phyloP scores from a whole-genome alignment of 805 yeast genomes.

The Schizosaccharomyces osmophilus region DNA sequence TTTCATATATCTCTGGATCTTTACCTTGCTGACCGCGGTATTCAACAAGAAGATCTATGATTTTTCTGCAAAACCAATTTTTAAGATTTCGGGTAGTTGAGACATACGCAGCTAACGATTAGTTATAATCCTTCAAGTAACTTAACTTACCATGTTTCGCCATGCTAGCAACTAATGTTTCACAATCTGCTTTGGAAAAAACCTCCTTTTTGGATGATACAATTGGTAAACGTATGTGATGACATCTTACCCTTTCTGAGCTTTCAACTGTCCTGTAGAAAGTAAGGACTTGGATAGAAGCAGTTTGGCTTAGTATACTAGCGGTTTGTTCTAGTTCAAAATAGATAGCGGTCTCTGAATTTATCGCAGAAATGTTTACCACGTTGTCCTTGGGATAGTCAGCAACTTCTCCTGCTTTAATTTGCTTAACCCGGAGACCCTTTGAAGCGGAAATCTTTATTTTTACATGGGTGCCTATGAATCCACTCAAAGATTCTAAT shows the following conservation, averaged over 20 bases:
- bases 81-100: too few species aligned
- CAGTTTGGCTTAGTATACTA: background rate
- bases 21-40: too few species aligned
- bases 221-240: background rate
- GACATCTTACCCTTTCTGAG: background rate
- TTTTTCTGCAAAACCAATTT: too few species aligned
- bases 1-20: background rate
- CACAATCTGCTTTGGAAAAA: background rate
- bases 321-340: background rate
- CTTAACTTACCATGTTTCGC: background rate
- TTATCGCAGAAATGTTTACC: background rate
- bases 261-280: background rate
- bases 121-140: background rate
- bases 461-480: background rate
- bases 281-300: background rate
- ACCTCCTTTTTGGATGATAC: background rate
- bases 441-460: background rate
- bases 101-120: too few species aligned
- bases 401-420: background rate
- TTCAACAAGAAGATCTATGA: too few species aligned
- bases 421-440: background rate
- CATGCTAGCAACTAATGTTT: background rate
- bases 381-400: background rate
- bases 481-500: background rate
- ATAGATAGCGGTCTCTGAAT: background rate